Base-by-base conservation (phyloP, 768 basidiomycete genomes). In the Candolleomyces aberdarensis region DNA sequence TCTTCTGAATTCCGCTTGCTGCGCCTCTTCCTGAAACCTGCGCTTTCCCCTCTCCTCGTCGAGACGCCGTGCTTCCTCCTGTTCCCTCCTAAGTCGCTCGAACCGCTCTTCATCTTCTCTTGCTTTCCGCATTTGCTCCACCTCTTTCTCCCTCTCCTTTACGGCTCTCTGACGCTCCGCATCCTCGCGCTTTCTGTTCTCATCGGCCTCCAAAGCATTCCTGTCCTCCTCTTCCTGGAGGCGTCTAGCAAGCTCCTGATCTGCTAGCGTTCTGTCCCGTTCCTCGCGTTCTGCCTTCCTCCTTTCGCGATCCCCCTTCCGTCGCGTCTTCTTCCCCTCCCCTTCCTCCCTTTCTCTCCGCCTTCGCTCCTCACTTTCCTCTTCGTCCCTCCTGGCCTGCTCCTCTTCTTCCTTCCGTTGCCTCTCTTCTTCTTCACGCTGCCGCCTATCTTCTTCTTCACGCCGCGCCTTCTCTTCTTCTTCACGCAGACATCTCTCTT, bases 1-100 rank as follows among this genome's bases (percentile, higher is more conserved):
- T 62, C 71, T 71, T 44, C 72, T 74, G 65, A 73, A 79, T 39
- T 81, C 76, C 59, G 76, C 71, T 63, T 79, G 77, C 60, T 78
- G 75, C 32, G 74, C 73, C 50, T 72, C 72, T 54, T 73, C 71
- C 40, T 72, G 70, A 64, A 62, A 60, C 65, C 63, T 65, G 67
- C 58, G 63, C 72, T 48, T 69, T 61, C 57, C 56, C 62, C 59
- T 63, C 43, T 62, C 66, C 66, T 70, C 68, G 57, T 70, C 67
- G 13, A 71, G 61, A 9, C 40, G 54, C 3, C 19, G 52, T 69
- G 66, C 59, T 68, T 65, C 39, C 50, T 66, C 63, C 20, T 57
- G 57, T 40, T 65, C 66, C 54, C 64, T 60, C 32, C 61, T 74
- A 64, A 63, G 67, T 63, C 52, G 48, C 39, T 59, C 60, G 47